These are phyloP conservation scores for Ceratonia siliqua DNA, from an alignment of 306 rosid genomes.

Conservation along the genomic window DNA sequence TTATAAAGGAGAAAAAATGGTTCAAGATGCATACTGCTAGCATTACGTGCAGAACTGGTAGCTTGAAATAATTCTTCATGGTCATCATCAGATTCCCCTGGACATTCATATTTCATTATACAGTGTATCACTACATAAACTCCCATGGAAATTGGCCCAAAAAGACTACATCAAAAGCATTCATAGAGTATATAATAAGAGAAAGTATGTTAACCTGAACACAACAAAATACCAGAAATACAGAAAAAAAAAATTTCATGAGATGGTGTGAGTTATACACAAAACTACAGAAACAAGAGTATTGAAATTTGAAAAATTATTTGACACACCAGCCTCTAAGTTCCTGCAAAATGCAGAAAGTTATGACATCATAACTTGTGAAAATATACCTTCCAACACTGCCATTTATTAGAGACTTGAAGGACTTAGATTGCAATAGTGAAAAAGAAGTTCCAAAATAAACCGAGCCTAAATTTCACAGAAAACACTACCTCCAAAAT, in stretches of 20 bases:
- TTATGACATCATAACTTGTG: neutral
- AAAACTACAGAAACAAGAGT: neutral
- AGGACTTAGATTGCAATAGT: neutral
- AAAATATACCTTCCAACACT: constrained; percentile 31
- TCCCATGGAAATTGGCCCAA: too few species aligned
- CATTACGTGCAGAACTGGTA: constrained; percentile 64
- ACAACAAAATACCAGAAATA: constrained; percentile 6
- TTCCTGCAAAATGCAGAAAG: constrained; percentile 2
- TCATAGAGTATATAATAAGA: constrained; percentile 9
- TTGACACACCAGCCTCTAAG: constrained; percentile 18
- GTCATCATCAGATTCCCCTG: constrained; percentile 84
- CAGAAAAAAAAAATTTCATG: neutral
- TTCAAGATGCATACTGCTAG: constrained; percentile 64
- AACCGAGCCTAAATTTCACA: constrained; percentile 20
- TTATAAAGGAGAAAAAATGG: constrained; percentile 14
- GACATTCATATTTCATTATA: constrained; percentile 36
- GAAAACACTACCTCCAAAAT: constrained; percentile 62
- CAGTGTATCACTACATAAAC: constrained; percentile 23
- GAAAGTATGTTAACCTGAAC: constrained; percentile 2
- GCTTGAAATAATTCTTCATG: constrained; percentile 68
- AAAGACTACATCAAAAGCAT: neutral
- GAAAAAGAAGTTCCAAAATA: constrained; percentile 20
- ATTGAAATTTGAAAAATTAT: neutral
- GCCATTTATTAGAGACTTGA: neutral
- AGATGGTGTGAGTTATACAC: neutral